A percentile compares a stretch with the other conserved stretches of the same genome.
Evolutionary conservation across 169 alveolate species (phyloP).

Genomic region (Blepharisma undulans): DNA sequence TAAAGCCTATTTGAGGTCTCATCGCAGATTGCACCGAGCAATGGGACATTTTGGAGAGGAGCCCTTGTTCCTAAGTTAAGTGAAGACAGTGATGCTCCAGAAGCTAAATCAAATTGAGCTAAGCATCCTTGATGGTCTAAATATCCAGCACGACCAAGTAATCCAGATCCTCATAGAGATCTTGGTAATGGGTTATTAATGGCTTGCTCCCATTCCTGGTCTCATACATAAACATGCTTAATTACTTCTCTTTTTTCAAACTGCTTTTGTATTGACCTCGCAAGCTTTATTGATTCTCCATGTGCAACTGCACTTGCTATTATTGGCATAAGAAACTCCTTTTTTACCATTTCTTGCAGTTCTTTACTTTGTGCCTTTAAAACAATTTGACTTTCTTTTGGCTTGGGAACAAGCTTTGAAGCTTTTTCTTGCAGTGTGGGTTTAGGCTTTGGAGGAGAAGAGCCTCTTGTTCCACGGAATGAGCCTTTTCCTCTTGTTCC

Average conservation of each 20-base stretch:
- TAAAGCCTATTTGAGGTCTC: conserved; percentile 46
- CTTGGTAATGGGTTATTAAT: background rate
- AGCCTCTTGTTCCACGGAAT: background rate
- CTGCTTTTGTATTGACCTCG: background rate
- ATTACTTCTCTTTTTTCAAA: background rate
- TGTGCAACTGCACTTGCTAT: background rate
- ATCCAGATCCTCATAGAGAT: background rate
- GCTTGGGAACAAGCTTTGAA: background rate
- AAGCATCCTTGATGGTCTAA: conserved; percentile 37
- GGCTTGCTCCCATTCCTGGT: conserved; percentile 22
- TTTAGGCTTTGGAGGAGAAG: background rate
- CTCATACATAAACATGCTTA: background rate
- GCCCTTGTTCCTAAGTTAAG: conserved; percentile 59
- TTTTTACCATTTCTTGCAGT: background rate
- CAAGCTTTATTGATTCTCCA: conserved; percentile 19
- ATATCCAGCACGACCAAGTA: background rate
- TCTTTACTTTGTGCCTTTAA: background rate
- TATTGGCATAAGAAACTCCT: background rate
- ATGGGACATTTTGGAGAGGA: conserved; percentile 51
- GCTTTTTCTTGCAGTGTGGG: background rate
- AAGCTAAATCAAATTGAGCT: conserved; percentile 48
- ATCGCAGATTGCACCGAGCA: conserved; percentile 55
- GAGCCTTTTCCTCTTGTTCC: background rate
- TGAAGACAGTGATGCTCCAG: conserved; percentile 39
- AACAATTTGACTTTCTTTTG: background rate